These are phyloP conservation scores for Athelia psychrophila DNA, from an alignment of 1,284 basidiomycete species.

Conservation along the genomic window DNA sequence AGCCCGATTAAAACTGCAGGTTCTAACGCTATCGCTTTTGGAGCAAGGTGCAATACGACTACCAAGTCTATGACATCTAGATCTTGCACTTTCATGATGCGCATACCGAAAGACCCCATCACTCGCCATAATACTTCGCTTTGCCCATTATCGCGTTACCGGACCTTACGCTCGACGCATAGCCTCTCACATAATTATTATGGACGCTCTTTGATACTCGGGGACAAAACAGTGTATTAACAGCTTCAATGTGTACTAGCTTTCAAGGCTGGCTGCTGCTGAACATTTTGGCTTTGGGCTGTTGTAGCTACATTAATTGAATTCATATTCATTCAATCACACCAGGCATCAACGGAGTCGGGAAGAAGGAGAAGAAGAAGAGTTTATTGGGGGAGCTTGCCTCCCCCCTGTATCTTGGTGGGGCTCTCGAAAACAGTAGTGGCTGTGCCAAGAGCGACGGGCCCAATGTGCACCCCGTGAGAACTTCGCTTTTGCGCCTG, in stretches of 20 bases:
- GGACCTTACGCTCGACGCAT: not conserved
- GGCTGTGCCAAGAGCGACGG: too few species aligned
- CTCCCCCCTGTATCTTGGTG: too few species aligned
- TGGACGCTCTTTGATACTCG: not conserved
- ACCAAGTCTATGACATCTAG: constrained; percentile 59
- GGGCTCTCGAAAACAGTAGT: too few species aligned
- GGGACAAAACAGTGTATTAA: not conserved
- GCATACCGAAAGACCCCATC: not conserved
- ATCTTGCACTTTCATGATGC: too few species aligned
- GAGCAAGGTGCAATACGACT: constrained; percentile 62
- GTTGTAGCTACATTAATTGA: not conserved
- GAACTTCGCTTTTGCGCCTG: too few species aligned
- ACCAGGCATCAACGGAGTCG: too few species aligned
- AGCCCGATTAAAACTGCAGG: constrained; percentile 42
- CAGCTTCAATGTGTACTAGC: not conserved
- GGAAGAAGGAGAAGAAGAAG: too few species aligned
- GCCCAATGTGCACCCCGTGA: too few species aligned
- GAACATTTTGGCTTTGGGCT: not conserved
- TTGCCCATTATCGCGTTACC: not conserved
- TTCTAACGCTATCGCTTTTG: constrained; percentile 54
- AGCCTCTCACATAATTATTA: not conserved
- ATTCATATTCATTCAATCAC: not conserved
- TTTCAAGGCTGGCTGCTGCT: not conserved
- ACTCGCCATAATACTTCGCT: too few species aligned
- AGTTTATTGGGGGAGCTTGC: too few species aligned